Evolutionary conservation across 768 basidiomycete genomes (phyloP).

Genomic region (Podaxis pistillaris): DNA sequence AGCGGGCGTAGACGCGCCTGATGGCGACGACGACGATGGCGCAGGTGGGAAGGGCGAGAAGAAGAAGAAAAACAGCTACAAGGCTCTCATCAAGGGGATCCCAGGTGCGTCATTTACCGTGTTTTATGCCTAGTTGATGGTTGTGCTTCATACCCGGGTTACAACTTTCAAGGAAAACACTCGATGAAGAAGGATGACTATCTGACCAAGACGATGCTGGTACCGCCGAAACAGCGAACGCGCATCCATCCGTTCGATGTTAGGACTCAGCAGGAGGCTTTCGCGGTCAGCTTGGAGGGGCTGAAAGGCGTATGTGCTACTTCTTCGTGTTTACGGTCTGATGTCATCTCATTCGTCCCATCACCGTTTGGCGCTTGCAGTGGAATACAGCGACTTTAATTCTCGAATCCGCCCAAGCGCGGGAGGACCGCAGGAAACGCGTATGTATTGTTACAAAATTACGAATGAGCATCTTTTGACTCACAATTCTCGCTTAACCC

Average conservation of each 20-base stretch:
- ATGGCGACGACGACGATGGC: conserved; percentile 53
- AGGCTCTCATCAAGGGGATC: conserved; percentile 71
- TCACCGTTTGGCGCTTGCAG: conserved; percentile 30
- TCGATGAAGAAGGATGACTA: conserved; percentile 80
- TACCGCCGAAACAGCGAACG: conserved; percentile 70
- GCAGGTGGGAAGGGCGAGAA: conserved; percentile 55
- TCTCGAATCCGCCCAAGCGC: conserved; percentile 68
- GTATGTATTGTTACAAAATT: conserved; percentile 39
- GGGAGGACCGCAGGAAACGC: conserved; percentile 76
- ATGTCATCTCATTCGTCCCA: conserved; percentile 9
- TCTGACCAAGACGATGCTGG: conserved; percentile 60
- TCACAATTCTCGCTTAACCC: conserved; percentile 10
- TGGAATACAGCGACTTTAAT: conserved; percentile 67
- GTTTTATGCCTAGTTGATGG: not conserved
- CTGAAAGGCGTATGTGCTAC: conserved; percentile 61
- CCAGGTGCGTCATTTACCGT: conserved; percentile 49
- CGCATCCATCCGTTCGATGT: conserved; percentile 61
- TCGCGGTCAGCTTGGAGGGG: conserved; percentile 69
- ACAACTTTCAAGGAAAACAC: conserved; percentile 57
- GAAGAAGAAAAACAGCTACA: conserved; percentile 78
- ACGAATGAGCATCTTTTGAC: not conserved
- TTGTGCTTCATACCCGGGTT: conserved; percentile 16
- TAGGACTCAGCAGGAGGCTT: conserved; percentile 70
- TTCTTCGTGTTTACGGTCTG: conserved; percentile 1
- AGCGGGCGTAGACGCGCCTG: conserved; percentile 35